A percentile compares a stretch with the other conserved stretches of the same genome.
Conservation (phyloP, 306 rosid genomes). For the Quercus bicolor region DNA sequence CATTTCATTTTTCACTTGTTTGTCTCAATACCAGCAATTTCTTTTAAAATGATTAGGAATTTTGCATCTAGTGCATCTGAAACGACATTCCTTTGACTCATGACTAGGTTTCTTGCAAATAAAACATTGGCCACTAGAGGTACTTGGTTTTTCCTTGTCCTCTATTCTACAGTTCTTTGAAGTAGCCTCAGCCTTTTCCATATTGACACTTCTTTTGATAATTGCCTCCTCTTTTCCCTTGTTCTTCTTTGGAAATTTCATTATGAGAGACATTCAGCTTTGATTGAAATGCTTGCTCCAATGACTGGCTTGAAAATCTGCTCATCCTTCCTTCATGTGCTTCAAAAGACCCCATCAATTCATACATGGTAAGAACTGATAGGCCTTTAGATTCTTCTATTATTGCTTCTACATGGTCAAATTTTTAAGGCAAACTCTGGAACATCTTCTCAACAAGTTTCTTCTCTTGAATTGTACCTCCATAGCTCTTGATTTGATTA, state of each 20-base stretch:
- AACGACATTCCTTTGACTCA: neutral
- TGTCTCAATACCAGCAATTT: no score
- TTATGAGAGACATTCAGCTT: neutral
- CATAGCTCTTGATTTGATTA: neutral
- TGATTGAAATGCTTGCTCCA: neutral
- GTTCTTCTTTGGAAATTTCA: neutral
- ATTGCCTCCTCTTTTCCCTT: neutral
- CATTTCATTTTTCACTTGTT: no score
- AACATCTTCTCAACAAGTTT: neutral
- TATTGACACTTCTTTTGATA: neutral
- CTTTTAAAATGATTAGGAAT: no score
- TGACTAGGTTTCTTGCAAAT: no score
- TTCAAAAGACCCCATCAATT: no score
- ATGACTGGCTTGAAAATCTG: no score
- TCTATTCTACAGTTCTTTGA: neutral
- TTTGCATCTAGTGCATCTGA: no score
- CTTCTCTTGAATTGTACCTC: neutral
- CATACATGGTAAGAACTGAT: no score
- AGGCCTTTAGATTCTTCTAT: no score
- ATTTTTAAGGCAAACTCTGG: neutral
- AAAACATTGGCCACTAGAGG: neutral
- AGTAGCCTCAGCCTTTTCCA: neutral
- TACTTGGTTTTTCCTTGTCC: neutral
- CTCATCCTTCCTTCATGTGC: no score
- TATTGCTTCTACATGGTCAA: no score